Conservation (phyloP, 2,329 filamentous ascomycete genomes). For the Alternaria brassicae region DNA sequence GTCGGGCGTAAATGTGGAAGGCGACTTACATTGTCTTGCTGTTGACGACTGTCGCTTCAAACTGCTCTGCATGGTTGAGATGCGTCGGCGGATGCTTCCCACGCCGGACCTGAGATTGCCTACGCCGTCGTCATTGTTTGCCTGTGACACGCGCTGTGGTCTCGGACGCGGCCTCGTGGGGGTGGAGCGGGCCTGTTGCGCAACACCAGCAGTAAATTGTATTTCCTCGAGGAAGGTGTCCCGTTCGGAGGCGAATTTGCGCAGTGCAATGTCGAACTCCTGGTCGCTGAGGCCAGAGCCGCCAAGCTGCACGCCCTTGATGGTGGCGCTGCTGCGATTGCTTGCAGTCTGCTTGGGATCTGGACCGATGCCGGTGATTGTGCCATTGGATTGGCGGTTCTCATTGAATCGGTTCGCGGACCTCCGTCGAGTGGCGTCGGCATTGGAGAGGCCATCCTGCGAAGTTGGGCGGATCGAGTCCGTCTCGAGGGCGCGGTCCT, state of each 20-base stretch:
- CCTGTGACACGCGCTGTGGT: constrained; percentile 74
- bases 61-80: constrained; percentile 93
- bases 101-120: constrained; percentile 66
- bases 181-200: constrained; percentile 54
- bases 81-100: constrained; percentile 88
- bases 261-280: constrained; percentile 90
- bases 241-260: constrained; percentile 94
- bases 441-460: constrained; percentile 53
- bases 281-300: constrained; percentile 68
- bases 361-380: constrained; percentile 55
- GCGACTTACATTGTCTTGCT: constrained; percentile 72
- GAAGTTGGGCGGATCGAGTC: constrained; percentile 55
- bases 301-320: constrained; percentile 57
- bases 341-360: constrained; percentile 61
- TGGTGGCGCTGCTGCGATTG: constrained; percentile 70
- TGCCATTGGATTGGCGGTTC: constrained; percentile 60
- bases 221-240: constrained; percentile 94
- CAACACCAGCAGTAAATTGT: constrained; percentile 82
- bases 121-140: constrained; percentile 59
- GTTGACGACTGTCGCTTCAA: constrained; percentile 83
- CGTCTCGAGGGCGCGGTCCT: constrained; percentile 65
- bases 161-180: constrained; percentile 75
- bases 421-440: constrained; percentile 45
- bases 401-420: constrained; percentile 54
- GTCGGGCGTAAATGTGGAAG: not conserved